Evolutionary conservation across 352 stramenopile species (phyloP).

Genomic region (Globisporangium recalcitrans): DNA sequence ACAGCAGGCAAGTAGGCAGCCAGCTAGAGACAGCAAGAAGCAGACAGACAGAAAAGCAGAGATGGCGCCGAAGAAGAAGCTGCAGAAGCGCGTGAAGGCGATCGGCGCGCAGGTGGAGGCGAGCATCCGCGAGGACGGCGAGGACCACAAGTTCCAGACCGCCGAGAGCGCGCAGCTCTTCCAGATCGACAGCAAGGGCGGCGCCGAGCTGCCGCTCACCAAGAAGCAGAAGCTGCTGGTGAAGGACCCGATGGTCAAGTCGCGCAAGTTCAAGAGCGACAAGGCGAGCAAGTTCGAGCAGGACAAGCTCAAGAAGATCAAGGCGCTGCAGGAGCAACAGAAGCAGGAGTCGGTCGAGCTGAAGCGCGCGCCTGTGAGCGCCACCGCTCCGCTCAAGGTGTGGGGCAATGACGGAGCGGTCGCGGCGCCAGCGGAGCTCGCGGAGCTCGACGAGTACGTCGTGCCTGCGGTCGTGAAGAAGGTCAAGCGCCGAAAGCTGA

Average conservation of each 20-base stretch:
- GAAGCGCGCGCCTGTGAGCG: constrained; percentile 16
- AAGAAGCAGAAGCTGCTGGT: constrained; percentile 71
- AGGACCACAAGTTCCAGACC: constrained; percentile 78
- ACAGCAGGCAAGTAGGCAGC: not conserved
- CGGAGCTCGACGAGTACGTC: constrained; percentile 56
- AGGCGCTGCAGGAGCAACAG: constrained; percentile 19
- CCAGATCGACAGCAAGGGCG: constrained; percentile 72
- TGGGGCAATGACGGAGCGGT: constrained; percentile 44
- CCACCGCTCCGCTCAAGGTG: constrained; percentile 18
- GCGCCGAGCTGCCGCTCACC: constrained; percentile 28
- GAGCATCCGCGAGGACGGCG: constrained; percentile 70
- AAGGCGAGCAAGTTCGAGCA: constrained; percentile 61
- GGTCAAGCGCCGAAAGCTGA: constrained; percentile 43
- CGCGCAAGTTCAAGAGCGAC: constrained; percentile 57
- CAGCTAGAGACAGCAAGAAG: not conserved
- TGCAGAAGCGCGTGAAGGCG: constrained; percentile 59
- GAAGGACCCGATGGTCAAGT: constrained; percentile 69
- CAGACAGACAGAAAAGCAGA: not conserved
- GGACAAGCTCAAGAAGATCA: constrained; percentile 53
- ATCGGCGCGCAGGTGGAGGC: constrained; percentile 72
- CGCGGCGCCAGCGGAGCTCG: constrained; percentile 29
- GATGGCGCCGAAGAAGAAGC: constrained; percentile 51
- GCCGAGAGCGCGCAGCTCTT: constrained; percentile 69
- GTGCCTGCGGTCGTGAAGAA: constrained; percentile 54
- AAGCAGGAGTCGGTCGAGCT: not conserved